Percentiles rank a stretch among this genome's conserved stretches.
Evolutionary conservation across 177 flowering plant genomes (phyloP).

Genomic region (Telopea speciosissima): DNA sequence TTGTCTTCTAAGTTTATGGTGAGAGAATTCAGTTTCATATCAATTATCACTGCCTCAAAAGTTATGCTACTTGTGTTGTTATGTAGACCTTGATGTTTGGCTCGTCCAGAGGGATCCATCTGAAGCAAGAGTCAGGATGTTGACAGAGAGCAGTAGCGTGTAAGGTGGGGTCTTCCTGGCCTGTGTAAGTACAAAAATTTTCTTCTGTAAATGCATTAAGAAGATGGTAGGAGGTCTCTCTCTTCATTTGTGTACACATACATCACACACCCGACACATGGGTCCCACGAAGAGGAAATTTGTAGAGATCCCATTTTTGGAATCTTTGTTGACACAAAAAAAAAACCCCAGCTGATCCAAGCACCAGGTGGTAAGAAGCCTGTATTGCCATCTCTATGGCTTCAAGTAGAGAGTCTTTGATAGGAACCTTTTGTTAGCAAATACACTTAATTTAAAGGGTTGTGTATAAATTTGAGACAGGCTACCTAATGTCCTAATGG

Average conservation of each 20-base stretch:
- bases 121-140: conserved; percentile 57
- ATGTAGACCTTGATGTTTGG: conserved; percentile 20
- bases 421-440: background rate
- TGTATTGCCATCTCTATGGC: background rate
- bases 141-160: conserved; percentile 20
- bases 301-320: conserved; percentile 35
- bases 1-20: background rate
- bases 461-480: background rate
- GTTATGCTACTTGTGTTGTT: background rate
- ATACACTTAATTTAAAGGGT: background rate
- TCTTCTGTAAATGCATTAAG: conserved; percentile 28
- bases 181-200: conserved; percentile 31
- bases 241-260: conserved; percentile 17
- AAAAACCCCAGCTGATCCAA: conserved; percentile 2
- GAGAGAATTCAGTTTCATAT: too few relatives aligned
- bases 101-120: conserved; percentile 26
- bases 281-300: conserved; percentile 14
- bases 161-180: conserved; percentile 8
- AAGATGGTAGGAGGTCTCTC: conserved; percentile 23
- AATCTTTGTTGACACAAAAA: background rate
- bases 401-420: background rate
- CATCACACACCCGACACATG: conserved; percentile 1
- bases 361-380: background rate
- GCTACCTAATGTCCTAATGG: background rate
- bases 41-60: background rate